Base-by-base conservation (phyloP, 495 filamentous ascomycete genomes). In the Aspergillus sparsus region DNA sequence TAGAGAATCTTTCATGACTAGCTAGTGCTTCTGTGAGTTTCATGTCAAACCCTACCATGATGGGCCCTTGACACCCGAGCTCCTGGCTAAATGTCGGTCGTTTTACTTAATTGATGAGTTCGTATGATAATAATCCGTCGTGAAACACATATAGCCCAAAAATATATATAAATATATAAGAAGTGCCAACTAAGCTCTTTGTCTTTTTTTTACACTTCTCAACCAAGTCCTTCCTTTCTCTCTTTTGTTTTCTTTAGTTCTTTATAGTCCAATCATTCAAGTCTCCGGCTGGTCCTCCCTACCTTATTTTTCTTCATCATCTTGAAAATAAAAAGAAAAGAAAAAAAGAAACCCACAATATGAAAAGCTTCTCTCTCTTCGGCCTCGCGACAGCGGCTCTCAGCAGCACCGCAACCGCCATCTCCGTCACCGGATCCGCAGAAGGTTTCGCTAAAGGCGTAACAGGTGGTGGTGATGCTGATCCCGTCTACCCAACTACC, bases 371-470 rank as follows among this genome's bases (percentile, higher is more conserved):
- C 16, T 53, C 56, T 32, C 33, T 67, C 46, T 31, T 62, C 13
- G 45, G 41, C 42, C 60, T 63, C 36, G 56, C 60, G 18, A 54
- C 54, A 37, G 59, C 60, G 2, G 59, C 60, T 9, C 56, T 67
- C 41, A 53, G 36, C 60, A 57, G 61, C 53, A 60, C 62, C 44
- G 65, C 62, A 7, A 54, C 59, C 57, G 65, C 65, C 27, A 55
- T 72, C 50, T 57, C 68, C 54, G 74, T 77, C 42, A 65, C 68
- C 34, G 74, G 74, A 37, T 51, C 73, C 35, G 74, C 74, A 42
- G 74, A 77, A 65, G 74, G 74, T 62, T 77, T 77, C 60, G 74
- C 74, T 36, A 64, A 71, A 55, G 74, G 72, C 47, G 69, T 72
- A 8, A 79, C 76, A 27, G 74, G 74, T 53, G 74, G 74, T 68